A percentile compares a stretch with the other conserved stretches of the same genome.
These are phyloP conservation scores for Ascochyta fabae DNA, from an alignment of 2,329 filamentous ascomycete species.

Conservation along the genomic window DNA sequence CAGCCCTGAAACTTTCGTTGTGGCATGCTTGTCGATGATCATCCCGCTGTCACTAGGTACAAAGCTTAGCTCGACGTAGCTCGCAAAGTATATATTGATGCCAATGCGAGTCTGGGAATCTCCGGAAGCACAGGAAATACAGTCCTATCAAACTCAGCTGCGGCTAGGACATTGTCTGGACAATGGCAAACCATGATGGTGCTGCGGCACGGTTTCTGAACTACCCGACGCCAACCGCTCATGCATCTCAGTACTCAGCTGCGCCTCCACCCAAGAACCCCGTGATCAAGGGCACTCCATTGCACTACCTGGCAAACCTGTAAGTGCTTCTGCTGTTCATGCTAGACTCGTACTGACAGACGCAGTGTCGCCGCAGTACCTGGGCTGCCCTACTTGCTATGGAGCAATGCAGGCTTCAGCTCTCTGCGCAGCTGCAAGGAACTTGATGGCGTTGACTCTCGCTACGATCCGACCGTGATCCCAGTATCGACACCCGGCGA, in stretches of 20 bases:
- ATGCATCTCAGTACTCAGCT: conserved; percentile 43
- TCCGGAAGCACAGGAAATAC: neutral
- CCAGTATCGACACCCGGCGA: conserved; percentile 44
- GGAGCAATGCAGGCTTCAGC: conserved; percentile 73
- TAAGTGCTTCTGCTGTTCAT: conserved; percentile 48
- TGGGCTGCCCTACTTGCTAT: conserved; percentile 69
- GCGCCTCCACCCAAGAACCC: conserved; percentile 65
- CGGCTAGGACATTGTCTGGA: neutral
- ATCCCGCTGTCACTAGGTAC: conserved; percentile 6
- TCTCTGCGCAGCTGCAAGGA: conserved; percentile 61
- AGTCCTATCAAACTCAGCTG: neutral
- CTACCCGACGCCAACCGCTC: conserved; percentile 43
- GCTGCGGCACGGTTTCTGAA: conserved; percentile 39
- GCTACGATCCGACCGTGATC: conserved; percentile 65
- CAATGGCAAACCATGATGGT: conserved; percentile 30
- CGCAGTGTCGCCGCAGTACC: conserved; percentile 65
- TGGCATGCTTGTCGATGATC: neutral
- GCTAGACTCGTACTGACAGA: conserved; percentile 17
- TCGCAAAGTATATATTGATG: neutral
- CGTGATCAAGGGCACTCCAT: conserved; percentile 68
- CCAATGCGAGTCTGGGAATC: neutral
- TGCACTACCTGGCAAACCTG: conserved; percentile 68
- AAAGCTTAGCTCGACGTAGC: neutral
- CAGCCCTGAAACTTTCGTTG: neutral
- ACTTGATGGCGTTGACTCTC: conserved; percentile 61